A percentile compares a stretch with the other conserved stretches of the same genome.
These are phyloP conservation scores for Colletotrichum musicola DNA, from an alignment of 2,329 filamentous ascomycete genomes.

Conservation along the genomic window DNA sequence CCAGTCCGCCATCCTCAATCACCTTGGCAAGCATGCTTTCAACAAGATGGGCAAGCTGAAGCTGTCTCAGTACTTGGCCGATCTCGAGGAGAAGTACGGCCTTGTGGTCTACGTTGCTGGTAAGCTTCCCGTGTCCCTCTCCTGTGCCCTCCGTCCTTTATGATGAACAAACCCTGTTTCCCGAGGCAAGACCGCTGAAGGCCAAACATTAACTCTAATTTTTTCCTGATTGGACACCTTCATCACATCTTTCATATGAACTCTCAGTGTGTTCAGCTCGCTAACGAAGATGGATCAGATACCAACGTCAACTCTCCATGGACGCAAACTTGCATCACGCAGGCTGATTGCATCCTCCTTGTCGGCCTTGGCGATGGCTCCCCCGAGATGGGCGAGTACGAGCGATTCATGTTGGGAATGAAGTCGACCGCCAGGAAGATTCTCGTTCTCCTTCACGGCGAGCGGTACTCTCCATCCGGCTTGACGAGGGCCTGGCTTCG, in stretches of 20 bases:
- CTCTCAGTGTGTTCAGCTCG: slow-evolving; percentile 11
- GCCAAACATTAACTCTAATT: slow-evolving; percentile 73
- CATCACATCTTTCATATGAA: slow-evolving; percentile 28
- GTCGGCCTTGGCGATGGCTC: slow-evolving; percentile 93
- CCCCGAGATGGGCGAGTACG: slow-evolving; percentile 93
- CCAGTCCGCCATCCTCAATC: slow-evolving; percentile 92
- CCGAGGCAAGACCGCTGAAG: slow-evolving; percentile 68
- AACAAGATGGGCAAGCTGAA: slow-evolving; percentile 98
- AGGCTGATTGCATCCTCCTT: slow-evolving; percentile 95
- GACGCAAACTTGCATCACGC: slow-evolving; percentile 97
- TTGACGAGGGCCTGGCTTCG: slow-evolving; percentile 90
- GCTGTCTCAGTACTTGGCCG: slow-evolving; percentile 93
- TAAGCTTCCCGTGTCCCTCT: slow-evolving; percentile 53
- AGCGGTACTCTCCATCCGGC: slow-evolving; percentile 87
- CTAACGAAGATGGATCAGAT: slow-evolving; percentile 66
- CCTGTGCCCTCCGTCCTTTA: slow-evolving; percentile 42
- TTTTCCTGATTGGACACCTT: slow-evolving; percentile 67
- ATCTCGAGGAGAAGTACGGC: slow-evolving; percentile 96
- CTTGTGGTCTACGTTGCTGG: slow-evolving; percentile 93
- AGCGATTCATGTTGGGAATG: slow-evolving; percentile 94
- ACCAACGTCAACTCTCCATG: slow-evolving; percentile 97
- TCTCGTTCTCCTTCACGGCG: slow-evolving; percentile 87
- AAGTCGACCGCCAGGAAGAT: slow-evolving; percentile 97
- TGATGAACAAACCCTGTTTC: slow-evolving; percentile 66
- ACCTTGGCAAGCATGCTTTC: slow-evolving; percentile 95